Evolutionary conservation across 2,329 filamentous ascomycete genomes (phyloP).

Genomic region (Acrocalymma vagum): DNA sequence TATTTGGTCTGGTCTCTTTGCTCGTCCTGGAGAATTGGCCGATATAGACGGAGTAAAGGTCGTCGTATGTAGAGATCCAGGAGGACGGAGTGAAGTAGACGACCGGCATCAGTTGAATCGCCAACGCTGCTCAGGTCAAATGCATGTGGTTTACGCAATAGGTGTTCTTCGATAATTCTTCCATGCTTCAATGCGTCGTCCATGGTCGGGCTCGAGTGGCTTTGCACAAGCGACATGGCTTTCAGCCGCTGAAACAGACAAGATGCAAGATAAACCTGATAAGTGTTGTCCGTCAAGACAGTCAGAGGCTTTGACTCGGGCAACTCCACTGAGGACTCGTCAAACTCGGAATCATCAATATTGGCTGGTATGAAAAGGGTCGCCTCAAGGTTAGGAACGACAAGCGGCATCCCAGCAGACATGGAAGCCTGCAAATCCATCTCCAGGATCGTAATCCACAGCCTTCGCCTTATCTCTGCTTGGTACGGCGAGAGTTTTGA

Average conservation of each 20-base stretch:
- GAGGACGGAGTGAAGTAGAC: slow-evolving; percentile 22
- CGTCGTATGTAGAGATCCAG: slow-evolving; percentile 27
- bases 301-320: slow-evolving; percentile 10
- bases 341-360: slow-evolving; percentile 27
- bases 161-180: slow-evolving; percentile 16
- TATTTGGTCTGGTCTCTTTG: slow-evolving; percentile 7
- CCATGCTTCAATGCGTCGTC: slow-evolving; percentile 19
- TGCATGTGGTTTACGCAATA: slow-evolving; percentile 18
- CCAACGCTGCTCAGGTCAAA: slow-evolving; percentile 5
- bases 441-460: slow-evolving; percentile 56
- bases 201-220: slow-evolving; percentile 12
- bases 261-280: slow-evolving; percentile 24
- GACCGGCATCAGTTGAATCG: slow-evolving; percentile 10
- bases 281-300: slow-evolving; percentile 24
- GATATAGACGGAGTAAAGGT: slow-evolving; percentile 25
- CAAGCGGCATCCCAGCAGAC: slow-evolving; percentile 23
- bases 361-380: slow-evolving; percentile 20
- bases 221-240: slow-evolving; percentile 25
- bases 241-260: slow-evolving; percentile 23
- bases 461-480: slow-evolving; percentile 51
- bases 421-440: slow-evolving; percentile 44
- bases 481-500: slow-evolving; percentile 41
- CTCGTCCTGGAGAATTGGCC: slow-evolving; percentile 26
- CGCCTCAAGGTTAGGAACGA: slow-evolving; percentile 17
- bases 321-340: slow-evolving; percentile 15